phyloP scores from a whole-genome alignment of 2,329 filamentous ascomycete genomes.

The Colletotrichum musae region DNA sequence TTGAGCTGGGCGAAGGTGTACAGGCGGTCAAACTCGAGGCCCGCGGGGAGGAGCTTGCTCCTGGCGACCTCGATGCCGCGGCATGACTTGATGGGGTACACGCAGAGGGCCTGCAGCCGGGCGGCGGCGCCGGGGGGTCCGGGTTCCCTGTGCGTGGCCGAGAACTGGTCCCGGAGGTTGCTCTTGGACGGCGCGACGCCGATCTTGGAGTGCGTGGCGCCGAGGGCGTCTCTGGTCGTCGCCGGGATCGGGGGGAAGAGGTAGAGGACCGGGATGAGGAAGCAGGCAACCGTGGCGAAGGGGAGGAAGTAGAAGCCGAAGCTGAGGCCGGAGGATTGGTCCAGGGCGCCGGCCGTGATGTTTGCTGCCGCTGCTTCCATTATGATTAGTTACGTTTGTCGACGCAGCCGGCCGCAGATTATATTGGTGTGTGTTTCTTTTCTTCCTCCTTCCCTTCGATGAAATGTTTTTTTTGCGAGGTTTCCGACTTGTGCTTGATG shows the following conservation, averaged over 20 bases:
- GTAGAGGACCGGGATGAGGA: constrained; percentile 67
- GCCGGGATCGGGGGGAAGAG: constrained; percentile 69
- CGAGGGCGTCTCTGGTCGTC: constrained; percentile 66
- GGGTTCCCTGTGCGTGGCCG: constrained; percentile 39
- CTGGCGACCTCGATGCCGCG: constrained; percentile 79
- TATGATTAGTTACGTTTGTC: not conserved
- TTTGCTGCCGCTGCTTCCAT: constrained; percentile 24
- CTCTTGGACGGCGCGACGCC: constrained; percentile 57
- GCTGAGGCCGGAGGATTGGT: constrained; percentile 41
- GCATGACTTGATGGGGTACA: constrained; percentile 90
- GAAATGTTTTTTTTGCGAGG: not conserved
- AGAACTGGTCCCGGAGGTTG: constrained; percentile 51
- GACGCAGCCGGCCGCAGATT: not conserved
- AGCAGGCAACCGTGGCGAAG: constrained; percentile 61
- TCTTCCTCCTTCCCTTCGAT: not conserved
- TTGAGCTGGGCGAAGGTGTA: constrained; percentile 84
- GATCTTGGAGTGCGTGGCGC: constrained; percentile 67
- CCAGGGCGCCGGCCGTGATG: constrained; percentile 20
- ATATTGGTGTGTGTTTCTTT: not conserved
- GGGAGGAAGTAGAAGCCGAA: constrained; percentile 56
- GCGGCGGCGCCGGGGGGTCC: constrained; percentile 10
- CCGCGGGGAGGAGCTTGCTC: constrained; percentile 75
- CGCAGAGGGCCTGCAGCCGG: constrained; percentile 75
- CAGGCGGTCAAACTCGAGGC: constrained; percentile 84
- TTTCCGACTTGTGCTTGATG: not conserved